Evolutionary conservation across 352 stramenopile species (phyloP).

Genomic region (Phytophthora foliorum): DNA sequence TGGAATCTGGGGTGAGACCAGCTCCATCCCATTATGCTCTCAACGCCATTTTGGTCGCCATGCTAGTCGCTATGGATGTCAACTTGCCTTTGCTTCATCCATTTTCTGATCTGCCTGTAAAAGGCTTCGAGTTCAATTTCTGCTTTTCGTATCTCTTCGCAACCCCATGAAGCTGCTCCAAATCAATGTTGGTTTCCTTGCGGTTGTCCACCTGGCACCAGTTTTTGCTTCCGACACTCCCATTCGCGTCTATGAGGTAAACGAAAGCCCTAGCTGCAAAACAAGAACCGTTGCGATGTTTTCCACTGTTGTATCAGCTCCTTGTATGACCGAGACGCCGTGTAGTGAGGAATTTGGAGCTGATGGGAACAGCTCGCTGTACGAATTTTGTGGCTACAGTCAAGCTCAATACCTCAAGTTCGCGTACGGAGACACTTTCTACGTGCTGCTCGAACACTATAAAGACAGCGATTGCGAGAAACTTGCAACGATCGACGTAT

Average conservation of each 20-base stretch:
- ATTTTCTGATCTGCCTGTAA: no score
- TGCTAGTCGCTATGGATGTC: no score
- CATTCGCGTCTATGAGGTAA: slow-evolving; percentile 5
- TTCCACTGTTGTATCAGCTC: slow-evolving; percentile 7
- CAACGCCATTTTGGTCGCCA: no score
- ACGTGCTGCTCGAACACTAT: slow-evolving; percentile 22
- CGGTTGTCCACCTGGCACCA: no score
- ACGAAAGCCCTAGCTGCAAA: slow-evolving; percentile 11
- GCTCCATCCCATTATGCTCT: no score
- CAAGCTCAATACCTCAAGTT: slow-evolving; percentile 11
- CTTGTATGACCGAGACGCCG: not conserved
- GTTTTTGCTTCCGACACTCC: not conserved
- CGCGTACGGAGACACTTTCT: slow-evolving; percentile 8
- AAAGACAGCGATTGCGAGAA: slow-evolving; percentile 9
- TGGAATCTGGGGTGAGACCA: no score
- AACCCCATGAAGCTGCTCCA: no score
- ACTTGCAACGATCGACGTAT: slow-evolving; percentile 15
- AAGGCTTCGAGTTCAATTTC: no score
- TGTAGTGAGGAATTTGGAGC: slow-evolving; percentile 15
- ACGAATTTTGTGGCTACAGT: slow-evolving; percentile 11
- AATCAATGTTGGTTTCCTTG: no score
- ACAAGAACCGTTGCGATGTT: slow-evolving; percentile 4
- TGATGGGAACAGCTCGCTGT: slow-evolving; percentile 1
- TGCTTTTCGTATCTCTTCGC: no score
- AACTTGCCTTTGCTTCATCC: no score